phyloP scores from a whole-genome alignment of 2,329 filamentous ascomycete genomes.

The Fusarium sp. region DNA sequence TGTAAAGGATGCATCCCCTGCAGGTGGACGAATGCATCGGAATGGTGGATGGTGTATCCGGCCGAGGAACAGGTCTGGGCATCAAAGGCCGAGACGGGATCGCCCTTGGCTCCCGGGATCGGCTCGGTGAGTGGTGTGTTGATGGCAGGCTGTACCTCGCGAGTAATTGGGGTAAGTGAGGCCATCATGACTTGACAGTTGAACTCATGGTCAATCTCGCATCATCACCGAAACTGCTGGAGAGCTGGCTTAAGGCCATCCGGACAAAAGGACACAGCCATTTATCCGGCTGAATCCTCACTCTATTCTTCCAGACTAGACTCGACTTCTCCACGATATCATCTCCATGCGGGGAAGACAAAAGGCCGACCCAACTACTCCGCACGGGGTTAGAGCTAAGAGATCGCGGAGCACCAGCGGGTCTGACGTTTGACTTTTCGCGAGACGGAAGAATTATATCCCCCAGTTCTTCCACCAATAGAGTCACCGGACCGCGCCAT shows the following conservation, averaged over 20 bases:
- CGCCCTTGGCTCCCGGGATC: slow-evolving; percentile 8
- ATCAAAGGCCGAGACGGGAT: slow-evolving; percentile 4
- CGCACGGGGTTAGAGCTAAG: slow-evolving; percentile 27
- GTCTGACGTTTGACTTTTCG: slow-evolving; percentile 6
- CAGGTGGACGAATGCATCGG: not conserved
- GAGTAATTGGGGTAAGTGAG: too few species aligned
- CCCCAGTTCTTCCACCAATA: slow-evolving; percentile 32
- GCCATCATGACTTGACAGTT: too few species aligned
- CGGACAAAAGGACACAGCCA: not conserved
- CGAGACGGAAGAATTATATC: slow-evolving; percentile 28
- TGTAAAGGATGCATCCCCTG: not conserved
- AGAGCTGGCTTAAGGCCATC: too few species aligned
- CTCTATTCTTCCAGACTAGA: not conserved
- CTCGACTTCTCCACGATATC: slow-evolving; percentile 25
- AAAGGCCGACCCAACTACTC: slow-evolving; percentile 35
- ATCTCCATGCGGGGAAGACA: slow-evolving; percentile 39
- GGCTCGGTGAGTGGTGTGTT: slow-evolving; percentile 11
- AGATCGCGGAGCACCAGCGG: slow-evolving; percentile 35
- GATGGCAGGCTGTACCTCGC: not conserved
- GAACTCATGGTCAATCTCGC: too few species aligned
- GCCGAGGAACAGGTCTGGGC: not conserved
- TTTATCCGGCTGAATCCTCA: not conserved
- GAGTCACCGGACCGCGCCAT: slow-evolving; percentile 2
- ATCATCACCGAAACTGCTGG: too few species aligned
- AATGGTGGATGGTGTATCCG: not conserved